These are phyloP conservation scores for Aspergillus luchuensis DNA, from an alignment of 2,329 filamentous ascomycete species.

Conservation along the genomic window DNA sequence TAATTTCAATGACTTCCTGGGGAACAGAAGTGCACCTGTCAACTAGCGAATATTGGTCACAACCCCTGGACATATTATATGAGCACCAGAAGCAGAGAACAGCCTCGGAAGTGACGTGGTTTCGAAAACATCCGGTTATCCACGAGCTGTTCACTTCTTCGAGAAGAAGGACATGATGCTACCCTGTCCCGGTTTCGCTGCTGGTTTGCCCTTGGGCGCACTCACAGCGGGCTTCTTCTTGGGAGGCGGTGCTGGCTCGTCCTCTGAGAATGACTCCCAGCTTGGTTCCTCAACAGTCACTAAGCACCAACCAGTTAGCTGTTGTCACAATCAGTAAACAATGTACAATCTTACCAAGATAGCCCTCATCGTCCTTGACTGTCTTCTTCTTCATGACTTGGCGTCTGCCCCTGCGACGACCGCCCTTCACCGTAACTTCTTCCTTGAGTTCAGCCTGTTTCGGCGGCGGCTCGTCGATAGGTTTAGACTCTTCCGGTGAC, in stretches of 20 bases:
- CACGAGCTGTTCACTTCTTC: constrained; percentile 62
- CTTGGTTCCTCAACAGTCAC: constrained; percentile 81
- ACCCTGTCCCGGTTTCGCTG: constrained; percentile 61
- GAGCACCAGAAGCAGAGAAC: too few relatives aligned
- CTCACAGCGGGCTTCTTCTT: constrained; percentile 51
- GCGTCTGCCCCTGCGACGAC: constrained; percentile 73
- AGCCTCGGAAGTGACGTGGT: neutral
- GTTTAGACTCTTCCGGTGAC: constrained; percentile 38
- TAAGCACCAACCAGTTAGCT: constrained; percentile 17
- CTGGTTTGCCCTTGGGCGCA: constrained; percentile 55
- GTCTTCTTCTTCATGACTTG: constrained; percentile 87
- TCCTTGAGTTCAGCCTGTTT: constrained; percentile 52
- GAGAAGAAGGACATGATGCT: constrained; percentile 92
- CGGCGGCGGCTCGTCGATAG: constrained; percentile 39
- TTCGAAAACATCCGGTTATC: neutral
- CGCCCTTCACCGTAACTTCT: constrained; percentile 59
- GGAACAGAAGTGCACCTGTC: too few relatives aligned
- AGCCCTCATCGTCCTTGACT: constrained; percentile 83
- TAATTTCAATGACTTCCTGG: too few relatives aligned
- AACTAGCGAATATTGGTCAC: too few relatives aligned
- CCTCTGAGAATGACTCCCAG: constrained; percentile 94
- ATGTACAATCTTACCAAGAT: constrained; percentile 66
- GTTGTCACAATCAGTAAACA: neutral
- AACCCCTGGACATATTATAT: too few relatives aligned
- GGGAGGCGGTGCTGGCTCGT: constrained; percentile 63